Conservation (phyloP, 805 yeast genomes). For the Clavispora carvajalis region DNA sequence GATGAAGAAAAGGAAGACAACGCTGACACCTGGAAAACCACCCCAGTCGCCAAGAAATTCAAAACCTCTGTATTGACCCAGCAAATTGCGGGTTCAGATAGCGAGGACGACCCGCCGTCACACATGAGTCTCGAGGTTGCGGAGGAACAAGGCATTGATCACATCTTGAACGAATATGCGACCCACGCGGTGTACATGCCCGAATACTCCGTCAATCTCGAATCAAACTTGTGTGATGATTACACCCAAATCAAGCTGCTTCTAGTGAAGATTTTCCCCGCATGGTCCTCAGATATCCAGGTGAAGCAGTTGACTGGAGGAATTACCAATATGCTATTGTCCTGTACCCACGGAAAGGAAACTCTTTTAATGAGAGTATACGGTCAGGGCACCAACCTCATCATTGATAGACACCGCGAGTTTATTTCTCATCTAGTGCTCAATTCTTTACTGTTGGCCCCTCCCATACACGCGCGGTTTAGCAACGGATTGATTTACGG, state of each 20-base stretch:
- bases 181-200: conserved; percentile 50
- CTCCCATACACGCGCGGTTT: conserved; percentile 62
- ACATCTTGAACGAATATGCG: conserved; percentile 23
- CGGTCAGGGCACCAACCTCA: conserved; percentile 67
- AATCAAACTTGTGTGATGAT: conserved; percentile 29
- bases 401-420: conserved; percentile 71
- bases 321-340: conserved; percentile 55
- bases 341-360: conserved; percentile 37
- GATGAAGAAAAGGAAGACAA: background rate
- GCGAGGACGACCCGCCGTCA: background rate
- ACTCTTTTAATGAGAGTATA: conserved; percentile 61
- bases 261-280: conserved; percentile 41
- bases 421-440: conserved; percentile 64
- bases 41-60: background rate
- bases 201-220: conserved; percentile 34
- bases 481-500: conserved; percentile 73
- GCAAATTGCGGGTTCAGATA: background rate
- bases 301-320: conserved; percentile 54
- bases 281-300: conserved; percentile 32
- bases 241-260: conserved; percentile 34
- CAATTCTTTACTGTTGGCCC: conserved; percentile 57
- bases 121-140: background rate
- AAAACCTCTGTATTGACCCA: background rate
- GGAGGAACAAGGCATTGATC: background rate
- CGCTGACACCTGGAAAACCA: background rate